Base-by-base conservation (phyloP, 257 asterid genomes). In the Ajuga chamaepitys region DNA sequence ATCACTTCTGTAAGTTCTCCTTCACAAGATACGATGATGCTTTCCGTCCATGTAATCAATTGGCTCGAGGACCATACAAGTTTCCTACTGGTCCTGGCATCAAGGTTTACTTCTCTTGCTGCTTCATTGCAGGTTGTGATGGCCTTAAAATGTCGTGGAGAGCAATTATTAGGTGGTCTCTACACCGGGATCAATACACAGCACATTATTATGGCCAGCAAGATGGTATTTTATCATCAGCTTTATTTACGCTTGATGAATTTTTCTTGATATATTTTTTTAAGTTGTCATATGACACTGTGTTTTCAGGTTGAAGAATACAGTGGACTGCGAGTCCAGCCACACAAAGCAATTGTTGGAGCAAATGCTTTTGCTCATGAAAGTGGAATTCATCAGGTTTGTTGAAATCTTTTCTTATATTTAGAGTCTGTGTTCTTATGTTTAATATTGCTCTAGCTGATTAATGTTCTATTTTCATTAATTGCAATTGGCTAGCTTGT, bases 331-430 rank as follows among this genome's bases (percentile, higher is more conserved):
- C 96, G 85, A 12, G 70, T 92, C 68, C 98, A 93, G 82, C 98
- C 97, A 41, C 98, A 93, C 79, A 93, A 93, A 78, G 98, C 97
- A 65, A 89, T 89, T 74, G 98, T 89, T 70, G 98, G 98, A 71
- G 95, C 96, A 71, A 93, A 93, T 80, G 98, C 98, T 55, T 93
- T 93, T 78, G 96, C 98, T 74, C 98, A 93, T 86, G 97, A 89
- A 82, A 89, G 99, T 81, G 99, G 98, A 32, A 87, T 89, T 76
- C 98, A 93, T 82, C 98, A 93, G 95, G 98, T 89, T 71, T 57
- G 76, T 71, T 54, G 37, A 54, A 62, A 20, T 10, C 52, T 72
- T 42, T 26, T 60, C 38, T 42, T 48, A 7, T 66, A 10, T 37
- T 38, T 9, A 13, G 24, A 34, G 24, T 35, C 25, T 42, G 17